Conservation (phyloP, 345 rosid species). For the Aquilaria yunnanensis region DNA sequence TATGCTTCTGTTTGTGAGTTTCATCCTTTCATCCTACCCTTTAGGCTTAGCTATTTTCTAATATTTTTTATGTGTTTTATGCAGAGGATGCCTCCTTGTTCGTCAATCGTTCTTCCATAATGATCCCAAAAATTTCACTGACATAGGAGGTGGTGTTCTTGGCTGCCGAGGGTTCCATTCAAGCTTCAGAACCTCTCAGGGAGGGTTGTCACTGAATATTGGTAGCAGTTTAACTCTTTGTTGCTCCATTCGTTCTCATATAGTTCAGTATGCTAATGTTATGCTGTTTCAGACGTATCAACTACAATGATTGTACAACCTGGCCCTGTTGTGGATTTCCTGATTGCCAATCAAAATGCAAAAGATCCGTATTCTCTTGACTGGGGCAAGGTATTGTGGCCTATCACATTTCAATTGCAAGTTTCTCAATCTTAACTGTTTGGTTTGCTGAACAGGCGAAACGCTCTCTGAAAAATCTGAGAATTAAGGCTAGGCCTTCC, state of each 20-base stretch:
- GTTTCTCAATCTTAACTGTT: not conserved
- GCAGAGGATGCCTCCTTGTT: constrained; percentile 92
- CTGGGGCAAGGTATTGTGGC: constrained; percentile 61
- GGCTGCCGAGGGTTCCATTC: constrained; percentile 87
- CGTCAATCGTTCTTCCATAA: constrained; percentile 81
- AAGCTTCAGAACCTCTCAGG: constrained; percentile 78
- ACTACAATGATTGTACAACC: constrained; percentile 88
- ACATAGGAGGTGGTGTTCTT: constrained; percentile 74
- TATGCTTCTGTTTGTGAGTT: not conserved
- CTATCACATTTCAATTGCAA: not conserved
- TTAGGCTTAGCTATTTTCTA: not conserved
- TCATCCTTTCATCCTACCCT: not conserved
- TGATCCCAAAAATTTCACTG: constrained; percentile 60
- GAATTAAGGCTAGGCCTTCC: constrained; percentile 63
- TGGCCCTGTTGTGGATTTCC: constrained; percentile 73
- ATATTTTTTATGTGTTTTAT: constrained; percentile 3
- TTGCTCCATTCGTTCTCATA: not conserved
- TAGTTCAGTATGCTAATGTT: constrained; percentile 8
- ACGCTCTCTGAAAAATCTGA: constrained; percentile 58
- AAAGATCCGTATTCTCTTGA: constrained; percentile 55
- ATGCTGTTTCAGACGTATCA: constrained; percentile 55
- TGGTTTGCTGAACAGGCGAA: constrained; percentile 49
- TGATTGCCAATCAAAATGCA: constrained; percentile 57
- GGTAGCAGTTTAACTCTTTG: constrained; percentile 31
- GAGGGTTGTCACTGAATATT: constrained; percentile 86